Base-by-base conservation (phyloP, 1,139 yeast genomes). In the Lodderomyces parapsilosis region DNA sequence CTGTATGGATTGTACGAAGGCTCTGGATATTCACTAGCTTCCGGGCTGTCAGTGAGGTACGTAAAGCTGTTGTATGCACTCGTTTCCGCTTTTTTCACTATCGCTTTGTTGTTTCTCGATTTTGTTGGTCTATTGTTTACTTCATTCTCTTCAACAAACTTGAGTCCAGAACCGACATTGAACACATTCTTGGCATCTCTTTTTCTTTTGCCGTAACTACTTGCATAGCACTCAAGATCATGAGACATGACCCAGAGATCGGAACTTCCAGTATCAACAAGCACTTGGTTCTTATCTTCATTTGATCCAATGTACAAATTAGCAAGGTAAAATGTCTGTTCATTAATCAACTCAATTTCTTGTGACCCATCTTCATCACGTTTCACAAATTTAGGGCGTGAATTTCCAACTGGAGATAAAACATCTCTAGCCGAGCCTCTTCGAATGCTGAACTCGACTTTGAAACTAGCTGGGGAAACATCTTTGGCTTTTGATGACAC, bases 261-360 rank as follows among this genome's bases (percentile, higher is more conserved):
- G 4, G 62, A 48, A 9, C 60, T 57, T 5, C 63, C 63, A 19
- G 62, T 56, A 39, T 59, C 63, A 4, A 60, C 40, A 4, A 51
- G 45, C 18, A 55, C 46, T 11, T 46, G 38, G 20, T 62, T 63
- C 23, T 51, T 39, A 40, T 68, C 65, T 14, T 54, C 46, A 32
- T 63, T 54, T 8, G 71, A 60, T 1, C 78, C 78, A 34, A 68
- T 53, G 34, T 55, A 45, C 42, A 78, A 51, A 10, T 59, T 60
- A 1, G 77, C 76, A 49, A 74, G 60, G 56, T 81, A 81, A 52
- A 76, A 81, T 2, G 76, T 71, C 14, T 59, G 57, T 46, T 67
- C 62, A 54, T 80, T 80, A 7, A 15, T 50, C 24, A 81, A 49
- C 3, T 57, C 66, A 62, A 78, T 65, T 14, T 36, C 25, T 6